Base-by-base conservation (phyloP, 179 eudicot species). In the Camellia oleifera region DNA sequence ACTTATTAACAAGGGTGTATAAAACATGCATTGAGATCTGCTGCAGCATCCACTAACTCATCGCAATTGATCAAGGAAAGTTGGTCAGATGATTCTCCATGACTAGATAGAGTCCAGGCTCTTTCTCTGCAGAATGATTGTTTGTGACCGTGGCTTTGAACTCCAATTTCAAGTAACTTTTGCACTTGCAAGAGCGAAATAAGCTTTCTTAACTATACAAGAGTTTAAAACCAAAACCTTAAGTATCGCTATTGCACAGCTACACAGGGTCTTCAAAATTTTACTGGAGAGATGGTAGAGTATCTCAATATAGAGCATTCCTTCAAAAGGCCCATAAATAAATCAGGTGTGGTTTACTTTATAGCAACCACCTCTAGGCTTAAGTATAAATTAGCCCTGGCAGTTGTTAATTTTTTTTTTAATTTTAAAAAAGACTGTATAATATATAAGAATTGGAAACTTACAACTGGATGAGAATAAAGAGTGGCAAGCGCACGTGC, bases 401-500 rank as follows among this genome's bases (percentile, higher is more conserved):
- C 44, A 64, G 18, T 20, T 7, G 50, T 14, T 12, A 44, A 57
- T 52, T 32, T 32, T 32, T 32, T 32, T 32, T 32, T 32, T n/a
- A n/a, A 32, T 32, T 32, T 32, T 32, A 32, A 32, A 77, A 17
- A 76, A 18, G 3, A 17, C 58, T 48, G 52, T 48, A 7, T 48
- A 7, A 0, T n/a, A 44, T 15, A 40, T 63, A 1, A 32, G 5
- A 80, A 46, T 32, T 46, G 77, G 32, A 67, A 85, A 88, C 99
- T 88, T 85, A 96, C 99, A 83, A 94, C 99, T 80, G 99, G 99
- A 90, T 96, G 99, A 81, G 99, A 96, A 89, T 96, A 82, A 75
- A 92, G 86, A 58, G 93, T 96, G 84, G 98, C 99, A 74, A 96
- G 91, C 60, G 91, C 91, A 88, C 98, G 98, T 81, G 98, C 96